phyloP scores from a whole-genome alignment of 2,329 filamentous ascomycete species.

The Zymoseptoria ardabiliae region DNA sequence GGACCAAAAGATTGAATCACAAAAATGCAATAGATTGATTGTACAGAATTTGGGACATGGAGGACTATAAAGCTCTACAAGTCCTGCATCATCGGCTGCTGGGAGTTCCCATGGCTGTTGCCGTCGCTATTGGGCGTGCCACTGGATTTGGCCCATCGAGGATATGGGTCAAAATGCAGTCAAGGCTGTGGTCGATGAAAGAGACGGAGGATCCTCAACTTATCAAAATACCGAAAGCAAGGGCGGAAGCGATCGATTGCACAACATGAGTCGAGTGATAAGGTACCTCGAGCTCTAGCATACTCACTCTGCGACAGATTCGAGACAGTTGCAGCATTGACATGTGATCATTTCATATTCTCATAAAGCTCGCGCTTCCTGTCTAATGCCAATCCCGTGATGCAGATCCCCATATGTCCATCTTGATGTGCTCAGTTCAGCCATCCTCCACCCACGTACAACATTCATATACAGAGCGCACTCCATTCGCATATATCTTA shows the following conservation, averaged over 20 bases:
- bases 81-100: no score
- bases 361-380: background rate
- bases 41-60: background rate
- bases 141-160: background rate
- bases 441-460: conserved; percentile 3
- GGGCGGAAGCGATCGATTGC: no score
- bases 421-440: background rate
- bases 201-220: background rate
- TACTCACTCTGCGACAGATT: background rate
- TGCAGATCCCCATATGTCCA: conserved; percentile 1
- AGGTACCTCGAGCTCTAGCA: no score
- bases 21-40: background rate
- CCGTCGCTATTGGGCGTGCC: background rate
- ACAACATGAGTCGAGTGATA: background rate
- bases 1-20: background rate
- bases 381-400: background rate
- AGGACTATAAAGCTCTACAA: background rate
- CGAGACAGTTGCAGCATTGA: background rate
- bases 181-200: background rate
- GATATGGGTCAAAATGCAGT: background rate
- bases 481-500: conserved; percentile 25
- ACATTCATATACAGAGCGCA: background rate
- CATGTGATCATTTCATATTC: background rate
- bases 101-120: no score
- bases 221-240: no score